Conservation (phyloP, 495 filamentous ascomycete species). For the Penicillium egyptiacum region DNA sequence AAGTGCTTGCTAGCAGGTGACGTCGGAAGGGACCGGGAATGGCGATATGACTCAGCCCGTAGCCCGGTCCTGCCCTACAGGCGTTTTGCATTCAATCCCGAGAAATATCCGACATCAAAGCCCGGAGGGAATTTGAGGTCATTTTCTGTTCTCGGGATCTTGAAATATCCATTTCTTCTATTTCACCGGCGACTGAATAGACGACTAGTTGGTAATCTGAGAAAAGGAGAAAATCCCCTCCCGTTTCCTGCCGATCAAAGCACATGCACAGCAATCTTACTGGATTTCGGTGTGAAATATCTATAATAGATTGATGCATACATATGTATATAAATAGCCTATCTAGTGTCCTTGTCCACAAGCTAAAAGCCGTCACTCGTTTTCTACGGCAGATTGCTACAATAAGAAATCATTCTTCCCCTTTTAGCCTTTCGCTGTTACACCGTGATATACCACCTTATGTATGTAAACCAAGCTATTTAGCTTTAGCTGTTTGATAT, state of each 20-base stretch:
- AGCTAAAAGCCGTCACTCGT: no score
- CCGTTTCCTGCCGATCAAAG: constrained; percentile 15
- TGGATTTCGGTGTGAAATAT: not conserved
- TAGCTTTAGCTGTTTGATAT: no score
- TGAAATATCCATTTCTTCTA: constrained; percentile 2
- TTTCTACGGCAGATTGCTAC: no score
- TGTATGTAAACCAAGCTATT: no score
- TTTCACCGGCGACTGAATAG: constrained; percentile 19
- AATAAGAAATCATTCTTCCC: no score
- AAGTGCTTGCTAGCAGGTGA: constrained; percentile 28
- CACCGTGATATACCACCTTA: no score
- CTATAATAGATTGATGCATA: not conserved
- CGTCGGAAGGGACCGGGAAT: constrained; percentile 31
- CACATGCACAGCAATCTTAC: not conserved
- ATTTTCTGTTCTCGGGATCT: constrained; percentile 2
- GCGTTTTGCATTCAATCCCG: constrained; percentile 19
- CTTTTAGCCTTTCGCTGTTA: no score
- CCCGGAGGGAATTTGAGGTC: not conserved
- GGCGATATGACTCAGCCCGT: constrained; percentile 9
- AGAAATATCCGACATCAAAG: constrained; percentile 29
- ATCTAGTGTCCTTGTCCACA: not conserved
- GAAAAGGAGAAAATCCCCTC: not conserved
- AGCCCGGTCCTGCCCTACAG: not conserved
- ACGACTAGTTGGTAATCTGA: not conserved
- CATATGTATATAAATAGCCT: not conserved